Evolutionary conservation across 2,329 filamentous ascomycete species (phyloP).

Genomic region (Alternaria novae-zelandiae): DNA sequence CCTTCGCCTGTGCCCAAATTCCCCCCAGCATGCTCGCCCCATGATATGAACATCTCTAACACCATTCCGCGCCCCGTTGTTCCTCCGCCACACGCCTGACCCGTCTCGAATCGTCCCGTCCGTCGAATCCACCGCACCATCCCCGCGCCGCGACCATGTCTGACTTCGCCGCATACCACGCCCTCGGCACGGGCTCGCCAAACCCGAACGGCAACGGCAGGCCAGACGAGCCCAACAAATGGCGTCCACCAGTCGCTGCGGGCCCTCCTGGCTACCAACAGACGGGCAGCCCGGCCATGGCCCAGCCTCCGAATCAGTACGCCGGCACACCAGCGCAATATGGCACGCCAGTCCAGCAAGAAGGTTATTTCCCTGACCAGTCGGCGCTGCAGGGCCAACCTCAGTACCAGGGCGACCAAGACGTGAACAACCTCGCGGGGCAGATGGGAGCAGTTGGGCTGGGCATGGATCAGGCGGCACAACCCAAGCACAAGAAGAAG

Average conservation of each 20-base stretch:
- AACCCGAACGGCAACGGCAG: slow-evolving; percentile 36
- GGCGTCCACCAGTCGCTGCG: slow-evolving; percentile 52
- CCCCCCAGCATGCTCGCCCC: slow-evolving; percentile 10
- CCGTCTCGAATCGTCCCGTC: slow-evolving; percentile 17
- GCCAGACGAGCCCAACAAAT: slow-evolving; percentile 42
- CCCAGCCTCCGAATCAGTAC: slow-evolving; percentile 41
- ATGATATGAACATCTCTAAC: slow-evolving; percentile 32
- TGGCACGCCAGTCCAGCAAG: slow-evolving; percentile 38
- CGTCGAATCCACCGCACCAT: slow-evolving; percentile 18
- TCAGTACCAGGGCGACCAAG: slow-evolving; percentile 37
- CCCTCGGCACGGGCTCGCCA: slow-evolving; percentile 39
- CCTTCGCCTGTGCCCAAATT: slow-evolving; percentile 13
- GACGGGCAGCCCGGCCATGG: slow-evolving; percentile 40
- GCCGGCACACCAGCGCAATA: slow-evolving; percentile 35
- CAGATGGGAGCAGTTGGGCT: slow-evolving; percentile 39
- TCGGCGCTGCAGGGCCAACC: slow-evolving; percentile 26
- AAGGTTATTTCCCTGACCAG: slow-evolving; percentile 53
- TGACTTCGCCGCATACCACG: slow-evolving; percentile 48
- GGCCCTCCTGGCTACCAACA: slow-evolving; percentile 55
- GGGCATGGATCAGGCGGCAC: slow-evolving; percentile 51
- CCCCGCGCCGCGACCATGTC: slow-evolving; percentile 44
- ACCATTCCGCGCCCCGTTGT: slow-evolving; percentile 15
- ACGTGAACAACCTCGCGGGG: slow-evolving; percentile 39
- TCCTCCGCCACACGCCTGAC: slow-evolving; percentile 22
- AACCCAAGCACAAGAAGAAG: slow-evolving; percentile 78